Evolutionary conservation across 1,284 basidiomycete species (phyloP).

Genomic region (Cryptococcus neoformans): DNA sequence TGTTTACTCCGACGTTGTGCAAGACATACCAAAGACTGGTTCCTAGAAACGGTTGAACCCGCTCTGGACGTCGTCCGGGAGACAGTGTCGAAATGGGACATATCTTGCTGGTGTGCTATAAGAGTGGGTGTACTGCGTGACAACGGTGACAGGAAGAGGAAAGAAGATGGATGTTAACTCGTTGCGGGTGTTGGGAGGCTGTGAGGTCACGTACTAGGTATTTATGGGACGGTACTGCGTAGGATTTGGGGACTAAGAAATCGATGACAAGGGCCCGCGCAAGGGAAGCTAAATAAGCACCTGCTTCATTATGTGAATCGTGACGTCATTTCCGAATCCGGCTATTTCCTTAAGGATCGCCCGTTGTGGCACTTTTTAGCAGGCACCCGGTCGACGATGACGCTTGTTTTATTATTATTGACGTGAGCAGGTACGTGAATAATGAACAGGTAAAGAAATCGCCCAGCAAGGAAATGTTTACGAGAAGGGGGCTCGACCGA

Average conservation of each 20-base stretch:
- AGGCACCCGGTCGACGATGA: too few relatives aligned
- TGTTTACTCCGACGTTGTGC: background rate
- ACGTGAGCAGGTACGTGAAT: too few relatives aligned
- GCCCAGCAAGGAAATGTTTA: too few relatives aligned
- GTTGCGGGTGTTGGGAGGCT: background rate
- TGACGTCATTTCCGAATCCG: slow-evolving; percentile 1
- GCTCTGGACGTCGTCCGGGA: slow-evolving; percentile 59
- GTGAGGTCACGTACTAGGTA: too few relatives aligned
- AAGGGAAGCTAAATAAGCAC: too few relatives aligned
- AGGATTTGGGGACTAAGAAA: too few relatives aligned
- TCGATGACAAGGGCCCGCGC: too few relatives aligned
- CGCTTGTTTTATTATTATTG: too few relatives aligned
- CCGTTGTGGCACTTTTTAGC: background rate
- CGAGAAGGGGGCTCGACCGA: too few relatives aligned
- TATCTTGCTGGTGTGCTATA: slow-evolving; percentile 12
- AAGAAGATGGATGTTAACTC: background rate
- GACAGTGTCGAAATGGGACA: slow-evolving; percentile 50
- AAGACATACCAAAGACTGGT: slow-evolving; percentile 62
- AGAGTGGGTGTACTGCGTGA: background rate
- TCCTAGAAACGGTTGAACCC: slow-evolving; percentile 67
- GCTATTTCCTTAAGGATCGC: background rate
- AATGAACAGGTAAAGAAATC: too few relatives aligned
- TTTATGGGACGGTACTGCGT: too few relatives aligned
- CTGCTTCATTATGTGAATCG: background rate
- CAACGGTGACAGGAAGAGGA: background rate